A percentile compares a stretch with the other conserved stretches of the same genome.
These are phyloP conservation scores for Mortierella sp. DNA, from an alignment of 371 early-diverging fungal species.

Conservation along the genomic window DNA sequence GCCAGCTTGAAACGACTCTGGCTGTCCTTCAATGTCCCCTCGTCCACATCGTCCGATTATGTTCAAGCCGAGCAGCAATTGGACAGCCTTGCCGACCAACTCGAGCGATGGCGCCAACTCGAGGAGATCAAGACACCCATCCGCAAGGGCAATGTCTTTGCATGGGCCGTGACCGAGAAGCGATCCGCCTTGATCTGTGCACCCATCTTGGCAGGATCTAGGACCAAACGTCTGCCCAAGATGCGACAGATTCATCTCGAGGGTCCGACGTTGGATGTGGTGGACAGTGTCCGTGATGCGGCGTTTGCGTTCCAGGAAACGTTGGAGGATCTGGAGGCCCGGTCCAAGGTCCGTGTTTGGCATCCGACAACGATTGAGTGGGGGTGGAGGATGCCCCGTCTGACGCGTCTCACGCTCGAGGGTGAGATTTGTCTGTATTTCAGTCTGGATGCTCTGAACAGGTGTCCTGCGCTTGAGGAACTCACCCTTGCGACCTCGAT, in stretches of 20 bases:
- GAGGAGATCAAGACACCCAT: conserved; percentile 34
- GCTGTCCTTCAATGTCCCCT: conserved; percentile 28
- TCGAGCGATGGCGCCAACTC: conserved; percentile 34
- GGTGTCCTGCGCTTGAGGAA: conserved; percentile 43
- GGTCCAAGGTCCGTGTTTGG: conserved; percentile 30
- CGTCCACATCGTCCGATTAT: conserved; percentile 20
- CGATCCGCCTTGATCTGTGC: conserved; percentile 32
- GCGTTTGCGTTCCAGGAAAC: conserved; percentile 49
- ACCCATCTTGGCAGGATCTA: conserved; percentile 35
- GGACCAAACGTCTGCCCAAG: conserved; percentile 26
- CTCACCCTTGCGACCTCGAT: conserved; percentile 15
- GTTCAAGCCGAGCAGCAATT: neutral
- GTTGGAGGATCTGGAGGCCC: conserved; percentile 35
- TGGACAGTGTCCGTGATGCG: conserved; percentile 40
- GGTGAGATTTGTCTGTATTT: conserved; percentile 46
- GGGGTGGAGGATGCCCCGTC: conserved; percentile 19
- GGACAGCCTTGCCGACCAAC: conserved; percentile 14
- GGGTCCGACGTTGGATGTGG: conserved; percentile 39
- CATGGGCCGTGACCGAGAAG: conserved; percentile 40
- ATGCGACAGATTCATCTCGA: conserved; percentile 34
- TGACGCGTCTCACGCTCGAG: conserved; percentile 31
- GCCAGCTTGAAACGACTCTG: conserved; percentile 17
- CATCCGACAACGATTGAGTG: conserved; percentile 38
- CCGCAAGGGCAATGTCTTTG: conserved; percentile 34
- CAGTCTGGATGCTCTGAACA: conserved; percentile 30